These are phyloP conservation scores for Camillea tinctor DNA, from an alignment of 2,329 filamentous ascomycete genomes.

Conservation along the genomic window DNA sequence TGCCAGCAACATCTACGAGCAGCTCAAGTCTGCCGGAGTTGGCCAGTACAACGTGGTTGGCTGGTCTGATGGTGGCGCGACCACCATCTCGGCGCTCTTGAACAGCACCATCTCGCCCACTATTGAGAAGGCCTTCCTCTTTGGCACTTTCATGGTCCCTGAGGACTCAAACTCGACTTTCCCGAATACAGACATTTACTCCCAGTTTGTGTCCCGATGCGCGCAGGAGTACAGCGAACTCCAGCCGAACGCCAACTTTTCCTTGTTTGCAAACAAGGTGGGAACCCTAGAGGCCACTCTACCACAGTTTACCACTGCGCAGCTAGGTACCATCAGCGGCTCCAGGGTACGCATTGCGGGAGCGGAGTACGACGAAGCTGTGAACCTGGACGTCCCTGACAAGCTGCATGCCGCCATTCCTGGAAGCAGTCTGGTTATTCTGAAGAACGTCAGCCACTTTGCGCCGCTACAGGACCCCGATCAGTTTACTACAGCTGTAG, in stretches of 20 bases:
- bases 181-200: constrained; percentile 32
- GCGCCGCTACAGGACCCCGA: constrained; percentile 41
- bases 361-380: constrained; percentile 38
- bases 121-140: constrained; percentile 41
- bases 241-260: constrained; percentile 38
- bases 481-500: constrained; percentile 33
- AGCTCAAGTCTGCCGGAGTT: constrained; percentile 32
- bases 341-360: constrained; percentile 31
- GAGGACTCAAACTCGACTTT: constrained; percentile 38
- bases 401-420: constrained; percentile 36
- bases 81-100: constrained; percentile 37
- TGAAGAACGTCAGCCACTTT: constrained; percentile 42
- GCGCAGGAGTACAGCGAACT: constrained; percentile 35
- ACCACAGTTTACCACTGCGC: constrained; percentile 29
- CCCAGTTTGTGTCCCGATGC: constrained; percentile 36
- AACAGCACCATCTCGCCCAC: constrained; percentile 29
- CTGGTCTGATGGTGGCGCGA: constrained; percentile 42
- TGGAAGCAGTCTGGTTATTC: constrained; percentile 36
- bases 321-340: constrained; percentile 31
- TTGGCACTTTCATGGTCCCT: constrained; percentile 34
- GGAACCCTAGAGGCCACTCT: constrained; percentile 36
- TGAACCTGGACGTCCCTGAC: constrained; percentile 37
- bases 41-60: constrained; percentile 36
- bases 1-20: constrained; percentile 35
- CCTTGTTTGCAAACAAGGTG: constrained; percentile 37